phyloP scores from a whole-genome alignment of 140 eudicot genomes.

The Oenanthe javanica region DNA sequence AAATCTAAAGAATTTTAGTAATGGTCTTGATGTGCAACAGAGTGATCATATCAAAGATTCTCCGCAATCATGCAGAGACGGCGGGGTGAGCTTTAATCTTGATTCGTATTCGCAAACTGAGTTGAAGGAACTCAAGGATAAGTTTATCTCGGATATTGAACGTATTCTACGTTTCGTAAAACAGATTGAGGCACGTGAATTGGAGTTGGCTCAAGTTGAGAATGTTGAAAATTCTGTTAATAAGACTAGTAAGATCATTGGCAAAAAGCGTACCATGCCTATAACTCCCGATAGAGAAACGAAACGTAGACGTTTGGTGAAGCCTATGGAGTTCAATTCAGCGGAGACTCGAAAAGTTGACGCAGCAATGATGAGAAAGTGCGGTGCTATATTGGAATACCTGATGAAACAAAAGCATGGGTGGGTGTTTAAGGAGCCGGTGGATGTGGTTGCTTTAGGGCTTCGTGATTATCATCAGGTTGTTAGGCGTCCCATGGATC shows the following conservation, averaged over 20 bases:
- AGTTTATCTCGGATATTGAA: too few relatives aligned
- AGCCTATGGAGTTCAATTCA: neutral
- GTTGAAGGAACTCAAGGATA: neutral
- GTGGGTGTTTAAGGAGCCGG: neutral
- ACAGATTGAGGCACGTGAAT: neutral
- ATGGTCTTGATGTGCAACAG: neutral
- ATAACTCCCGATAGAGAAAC: neutral
- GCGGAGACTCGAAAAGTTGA: neutral
- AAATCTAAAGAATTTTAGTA: too few relatives aligned
- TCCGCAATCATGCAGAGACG: neutral
- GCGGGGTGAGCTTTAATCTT: neutral
- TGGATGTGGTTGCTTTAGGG: neutral
- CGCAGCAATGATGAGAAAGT: neutral
- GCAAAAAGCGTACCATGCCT: neutral
- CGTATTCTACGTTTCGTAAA: neutral
- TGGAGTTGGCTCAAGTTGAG: neutral
- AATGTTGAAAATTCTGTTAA: neutral
- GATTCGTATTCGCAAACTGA: neutral
- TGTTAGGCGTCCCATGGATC: neutral
- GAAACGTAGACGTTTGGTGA: neutral
- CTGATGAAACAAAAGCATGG: neutral
- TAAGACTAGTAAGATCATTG: neutral
- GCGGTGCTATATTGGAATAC: neutral
- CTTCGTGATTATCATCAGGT: neutral
- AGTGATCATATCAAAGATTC: neutral